Base-by-base conservation (phyloP, 768 basidiomycete genomes). In the Kwoniella heveanensis region DNA sequence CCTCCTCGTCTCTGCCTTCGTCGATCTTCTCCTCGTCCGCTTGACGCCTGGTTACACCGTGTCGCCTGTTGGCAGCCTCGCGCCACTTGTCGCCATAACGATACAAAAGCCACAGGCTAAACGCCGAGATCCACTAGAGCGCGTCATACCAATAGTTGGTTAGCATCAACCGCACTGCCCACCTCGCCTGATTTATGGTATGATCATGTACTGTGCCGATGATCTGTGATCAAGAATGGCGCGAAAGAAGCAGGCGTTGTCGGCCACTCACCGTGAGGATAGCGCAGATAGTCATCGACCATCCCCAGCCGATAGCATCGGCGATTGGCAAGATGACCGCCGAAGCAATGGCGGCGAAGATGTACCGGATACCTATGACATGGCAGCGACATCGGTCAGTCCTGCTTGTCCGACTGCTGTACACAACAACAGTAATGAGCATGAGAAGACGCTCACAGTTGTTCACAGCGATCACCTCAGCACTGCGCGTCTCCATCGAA, bases 311-410 rank as follows among this genome's bases (percentile, higher is more conserved):
- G 29, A 82, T 79, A 0, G 71, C 66, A 22, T 80, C 64, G 50
- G 79, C 70, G 46, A 81, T 60, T 0, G 81, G 81, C 3, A 82
- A 65, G 22, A 80, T 74, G 36, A 73, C 74, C 15, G 81, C 80
- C 0, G 79, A 76, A 7, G 80, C 79, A 0, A 65, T 79, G 1
- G 81, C 81, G 0, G 78, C 58, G 53, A 78, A 69, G 3, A 75
- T 36, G 57, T 81, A 82, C 4, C 81, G 77, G 4, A 80, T 51
- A 46, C 58, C 74, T 76, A 17, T 25, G 22, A 29, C 48, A 24
- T 32, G 30, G 12, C 17, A 48, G 12, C n/a, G 13, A 37, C 4
- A 46, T 57, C n/a, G n/a, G n/a, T n/a, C n/a, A n/a, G n/a, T n/a
- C n/a, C n/a, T n/a, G n/a, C n/a, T n/a, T n/a, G n/a, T n/a, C n/a